These are phyloP conservation scores for Adiantum capillusveneris DNA, from an alignment of 75 land plant genomes.

Conservation along the genomic window DNA sequence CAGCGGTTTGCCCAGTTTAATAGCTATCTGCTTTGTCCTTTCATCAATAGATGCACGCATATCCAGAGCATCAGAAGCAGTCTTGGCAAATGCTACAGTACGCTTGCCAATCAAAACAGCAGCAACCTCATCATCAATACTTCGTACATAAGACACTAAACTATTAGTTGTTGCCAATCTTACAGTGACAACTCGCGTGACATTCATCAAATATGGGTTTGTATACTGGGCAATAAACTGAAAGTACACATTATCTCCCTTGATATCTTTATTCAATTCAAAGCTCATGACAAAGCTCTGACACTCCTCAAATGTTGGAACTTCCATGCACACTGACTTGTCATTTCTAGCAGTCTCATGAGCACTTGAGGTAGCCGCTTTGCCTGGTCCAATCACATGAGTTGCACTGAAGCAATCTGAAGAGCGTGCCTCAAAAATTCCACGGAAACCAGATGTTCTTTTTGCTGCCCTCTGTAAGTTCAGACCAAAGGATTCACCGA, in stretches of 20 bases:
- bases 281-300: conserved; percentile 75
- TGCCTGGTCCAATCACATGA: conserved; percentile 93
- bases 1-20: conserved; percentile 57
- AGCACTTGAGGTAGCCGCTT: conserved; percentile 62
- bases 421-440: conserved; percentile 83
- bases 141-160: conserved; percentile 56
- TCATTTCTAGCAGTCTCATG: conserved; percentile 79
- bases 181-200: conserved; percentile 83
- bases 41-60: conserved; percentile 75
- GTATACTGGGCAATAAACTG: conserved; percentile 75
- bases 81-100: conserved; percentile 68
- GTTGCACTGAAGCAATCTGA: conserved; percentile 68
- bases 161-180: conserved; percentile 71
- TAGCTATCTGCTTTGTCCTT: conserved; percentile 76
- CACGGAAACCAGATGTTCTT: conserved; percentile 81
- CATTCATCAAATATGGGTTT: conserved; percentile 60
- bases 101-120: conserved; percentile 83
- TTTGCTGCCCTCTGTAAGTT: conserved; percentile 86
- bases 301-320: conserved; percentile 87
- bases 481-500: conserved; percentile 96
- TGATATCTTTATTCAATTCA: conserved; percentile 64
- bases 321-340: conserved; percentile 49
- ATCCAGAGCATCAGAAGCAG: conserved; percentile 55
- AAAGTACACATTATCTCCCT: conserved; percentile 60
- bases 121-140: conserved; percentile 82